Evolutionary conservation across 2,329 filamentous ascomycete genomes (phyloP).

Genomic region (Pyricularia grisea): DNA sequence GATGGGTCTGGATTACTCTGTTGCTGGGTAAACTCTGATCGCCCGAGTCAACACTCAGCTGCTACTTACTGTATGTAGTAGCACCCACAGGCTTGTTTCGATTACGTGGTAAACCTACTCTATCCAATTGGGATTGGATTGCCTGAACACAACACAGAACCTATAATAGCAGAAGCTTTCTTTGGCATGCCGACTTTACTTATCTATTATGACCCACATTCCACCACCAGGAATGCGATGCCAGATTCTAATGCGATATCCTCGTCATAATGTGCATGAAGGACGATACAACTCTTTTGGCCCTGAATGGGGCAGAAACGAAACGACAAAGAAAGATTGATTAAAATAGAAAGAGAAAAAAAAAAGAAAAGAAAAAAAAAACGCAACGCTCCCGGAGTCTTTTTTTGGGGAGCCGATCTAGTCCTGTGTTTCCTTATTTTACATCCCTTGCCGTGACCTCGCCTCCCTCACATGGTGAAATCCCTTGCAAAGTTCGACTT

Average conservation of each 20-base stretch:
- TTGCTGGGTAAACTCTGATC: background rate
- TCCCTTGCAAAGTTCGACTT: background rate
- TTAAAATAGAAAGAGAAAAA: background rate
- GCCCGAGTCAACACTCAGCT: background rate
- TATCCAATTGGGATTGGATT: background rate
- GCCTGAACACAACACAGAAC: background rate
- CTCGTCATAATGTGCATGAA: background rate
- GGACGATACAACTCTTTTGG: background rate
- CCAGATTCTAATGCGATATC: background rate
- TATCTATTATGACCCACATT: background rate
- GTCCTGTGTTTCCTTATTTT: constrained; percentile 1
- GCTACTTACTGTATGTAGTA: background rate
- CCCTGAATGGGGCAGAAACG: background rate
- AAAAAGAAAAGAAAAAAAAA: background rate
- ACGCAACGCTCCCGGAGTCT: constrained; percentile 1
- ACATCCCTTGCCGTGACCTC: background rate
- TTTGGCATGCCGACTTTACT: background rate
- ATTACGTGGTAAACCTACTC: background rate
- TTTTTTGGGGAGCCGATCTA: background rate
- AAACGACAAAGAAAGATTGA: background rate
- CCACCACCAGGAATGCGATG: background rate
- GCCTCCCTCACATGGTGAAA: background rate
- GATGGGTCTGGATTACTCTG: background rate
- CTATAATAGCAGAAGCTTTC: background rate
- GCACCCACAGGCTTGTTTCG: background rate